Percentiles rank a stretch among this genome's conserved stretches.
Conservation (phyloP, 768 basidiomycete species). For the Steccherinum ochraceum region DNA sequence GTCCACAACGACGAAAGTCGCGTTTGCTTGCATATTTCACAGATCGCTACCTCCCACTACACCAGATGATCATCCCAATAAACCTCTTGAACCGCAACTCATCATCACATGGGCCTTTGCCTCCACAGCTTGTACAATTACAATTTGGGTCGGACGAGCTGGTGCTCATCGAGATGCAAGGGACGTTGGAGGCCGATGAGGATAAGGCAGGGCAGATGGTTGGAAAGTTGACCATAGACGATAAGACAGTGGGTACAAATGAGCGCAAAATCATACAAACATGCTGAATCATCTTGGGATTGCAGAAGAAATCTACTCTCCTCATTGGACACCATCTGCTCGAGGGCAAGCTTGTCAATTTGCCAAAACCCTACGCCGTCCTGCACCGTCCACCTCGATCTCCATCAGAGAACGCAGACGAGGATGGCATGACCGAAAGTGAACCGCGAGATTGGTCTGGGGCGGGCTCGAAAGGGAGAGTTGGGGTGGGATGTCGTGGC, state of each 20-base stretch:
- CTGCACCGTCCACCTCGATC: conserved; percentile 37
- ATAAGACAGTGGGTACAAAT: conserved; percentile 40
- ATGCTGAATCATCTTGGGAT: no score
- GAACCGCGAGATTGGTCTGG: conserved; percentile 1
- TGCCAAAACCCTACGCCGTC: conserved; percentile 80
- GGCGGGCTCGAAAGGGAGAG: neutral
- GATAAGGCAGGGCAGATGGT: conserved; percentile 67
- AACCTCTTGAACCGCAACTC: conserved; percentile 29
- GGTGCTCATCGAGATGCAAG: conserved; percentile 85
- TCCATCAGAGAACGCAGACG: conserved; percentile 9
- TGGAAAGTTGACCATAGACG: conserved; percentile 67
- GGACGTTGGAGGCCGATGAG: conserved; percentile 66
- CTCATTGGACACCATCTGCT: conserved; percentile 85
- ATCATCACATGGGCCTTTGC: conserved; percentile 39
- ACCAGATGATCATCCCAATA: conserved; percentile 76
- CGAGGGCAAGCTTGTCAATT: conserved; percentile 73
- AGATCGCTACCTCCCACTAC: no score
- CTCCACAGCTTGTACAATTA: conserved; percentile 57
- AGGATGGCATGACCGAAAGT: conserved; percentile 16
- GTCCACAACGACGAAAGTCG: conserved; percentile 1
- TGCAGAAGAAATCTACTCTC: conserved; percentile 71
- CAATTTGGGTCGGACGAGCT: conserved; percentile 74
- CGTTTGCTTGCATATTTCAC: no score
- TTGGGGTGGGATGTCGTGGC: conserved; percentile 57
- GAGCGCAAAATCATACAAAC: no score